These are phyloP conservation scores for Coprinopsis sp. DNA, from an alignment of 768 basidiomycete species.

Conservation along the genomic window DNA sequence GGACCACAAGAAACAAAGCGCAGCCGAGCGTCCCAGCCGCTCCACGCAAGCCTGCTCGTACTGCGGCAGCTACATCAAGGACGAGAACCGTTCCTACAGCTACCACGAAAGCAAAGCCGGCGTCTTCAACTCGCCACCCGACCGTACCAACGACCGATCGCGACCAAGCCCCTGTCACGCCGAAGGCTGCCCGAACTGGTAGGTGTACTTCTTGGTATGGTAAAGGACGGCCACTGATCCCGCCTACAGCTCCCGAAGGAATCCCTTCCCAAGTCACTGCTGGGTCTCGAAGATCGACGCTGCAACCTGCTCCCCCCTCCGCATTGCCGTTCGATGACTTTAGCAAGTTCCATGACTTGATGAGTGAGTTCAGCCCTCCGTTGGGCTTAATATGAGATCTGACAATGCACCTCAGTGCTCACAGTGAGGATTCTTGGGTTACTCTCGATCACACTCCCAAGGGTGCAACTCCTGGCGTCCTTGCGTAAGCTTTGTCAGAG, in stretches of 20 bases:
- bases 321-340: constrained; percentile 35
- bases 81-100: constrained; percentile 1
- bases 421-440: constrained; percentile 61
- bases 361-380: constrained; percentile 41
- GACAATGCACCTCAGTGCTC: constrained; percentile 38
- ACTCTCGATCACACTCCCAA: constrained; percentile 59
- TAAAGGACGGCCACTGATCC: no score
- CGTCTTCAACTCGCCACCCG: constrained; percentile 5
- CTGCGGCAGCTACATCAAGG: not conserved
- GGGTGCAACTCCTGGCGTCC: constrained; percentile 63
- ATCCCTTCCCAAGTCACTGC: no score
- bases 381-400: not conserved
- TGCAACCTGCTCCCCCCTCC: no score
- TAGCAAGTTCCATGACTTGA: constrained; percentile 39
- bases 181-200: constrained; percentile 39
- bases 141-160: not conserved
- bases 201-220: constrained; percentile 2
- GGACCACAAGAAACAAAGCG: constrained; percentile 17
- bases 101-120: constrained; percentile 20
- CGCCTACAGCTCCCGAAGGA: no score
- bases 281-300: no score
- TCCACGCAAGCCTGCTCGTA: constrained; percentile 25
- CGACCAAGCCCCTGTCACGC: constrained; percentile 36
- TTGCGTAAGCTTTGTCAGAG: constrained; percentile 57
- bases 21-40: constrained; percentile 16